These are phyloP conservation scores for Dunaliella primolecta DNA, from an alignment of 139 green algal species.

Conservation along the genomic window DNA sequence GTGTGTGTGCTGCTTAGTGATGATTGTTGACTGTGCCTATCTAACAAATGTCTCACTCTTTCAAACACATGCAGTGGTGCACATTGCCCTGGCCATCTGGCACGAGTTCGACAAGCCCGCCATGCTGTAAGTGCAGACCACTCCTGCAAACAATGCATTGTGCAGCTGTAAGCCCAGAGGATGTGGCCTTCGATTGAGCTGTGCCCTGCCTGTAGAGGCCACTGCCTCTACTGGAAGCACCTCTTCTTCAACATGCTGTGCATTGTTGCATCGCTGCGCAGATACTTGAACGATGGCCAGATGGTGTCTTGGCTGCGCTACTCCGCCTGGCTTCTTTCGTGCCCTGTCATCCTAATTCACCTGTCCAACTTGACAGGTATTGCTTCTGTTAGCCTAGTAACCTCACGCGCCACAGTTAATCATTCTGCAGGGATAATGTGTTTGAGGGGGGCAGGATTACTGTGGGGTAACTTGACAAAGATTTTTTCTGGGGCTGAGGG, in stretches of 20 bases:
- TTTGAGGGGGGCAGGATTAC: not conserved
- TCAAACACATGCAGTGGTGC: slow-evolving; percentile 1
- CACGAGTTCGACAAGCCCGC: slow-evolving; percentile 31
- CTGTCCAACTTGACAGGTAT: slow-evolving; percentile 53
- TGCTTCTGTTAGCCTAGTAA: not conserved
- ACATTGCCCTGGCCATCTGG: slow-evolving; percentile 6
- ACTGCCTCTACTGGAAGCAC: no score
- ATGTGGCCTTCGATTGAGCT: no score
- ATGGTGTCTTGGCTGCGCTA: slow-evolving; percentile 36
- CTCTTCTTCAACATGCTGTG: no score
- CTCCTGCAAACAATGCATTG: no score
- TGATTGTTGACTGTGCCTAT: no score
- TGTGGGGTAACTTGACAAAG: not conserved
- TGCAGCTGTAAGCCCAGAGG: no score
- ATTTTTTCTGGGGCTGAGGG: not conserved
- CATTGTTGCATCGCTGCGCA: no score
- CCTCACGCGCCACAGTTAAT: not conserved
- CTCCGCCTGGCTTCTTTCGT: slow-evolving; percentile 53
- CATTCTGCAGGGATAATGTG: no score
- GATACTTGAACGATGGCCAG: not conserved
- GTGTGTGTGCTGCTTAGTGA: no score
- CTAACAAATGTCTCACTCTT: no score
- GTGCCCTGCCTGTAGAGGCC: no score
- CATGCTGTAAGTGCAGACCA: slow-evolving; percentile 17
- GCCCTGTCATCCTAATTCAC: slow-evolving; percentile 55